phyloP scores from a whole-genome alignment of 176 grass and related monocot genomes.

The Carex littledalei region DNA sequence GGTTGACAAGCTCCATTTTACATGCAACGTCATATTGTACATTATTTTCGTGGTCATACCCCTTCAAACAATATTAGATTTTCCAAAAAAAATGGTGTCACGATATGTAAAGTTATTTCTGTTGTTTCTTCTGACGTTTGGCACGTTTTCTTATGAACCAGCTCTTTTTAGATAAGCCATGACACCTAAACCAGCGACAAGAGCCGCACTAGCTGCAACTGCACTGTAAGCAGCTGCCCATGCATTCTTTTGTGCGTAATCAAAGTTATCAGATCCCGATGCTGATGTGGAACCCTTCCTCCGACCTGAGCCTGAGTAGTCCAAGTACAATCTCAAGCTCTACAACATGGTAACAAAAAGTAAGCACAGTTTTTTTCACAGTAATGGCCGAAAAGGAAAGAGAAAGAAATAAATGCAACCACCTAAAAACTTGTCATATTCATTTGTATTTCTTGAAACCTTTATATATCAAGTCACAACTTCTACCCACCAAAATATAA shows the following conservation, averaged over 20 bases:
- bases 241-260: constrained; percentile 73
- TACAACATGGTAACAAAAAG: constrained; percentile 16
- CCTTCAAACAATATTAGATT: constrained; percentile 9
- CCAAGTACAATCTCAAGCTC: constrained; percentile 82
- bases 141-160: constrained; percentile 22
- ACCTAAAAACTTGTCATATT: background rate
- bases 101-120: background rate
- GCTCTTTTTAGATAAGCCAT: constrained; percentile 91
- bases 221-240: constrained; percentile 70
- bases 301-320: constrained; percentile 47
- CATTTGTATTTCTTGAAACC: background rate
- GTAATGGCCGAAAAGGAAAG: background rate
- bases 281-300: constrained; percentile 32
- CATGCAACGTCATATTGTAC: background rate
- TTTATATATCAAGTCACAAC: background rate
- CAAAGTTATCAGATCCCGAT: constrained; percentile 29
- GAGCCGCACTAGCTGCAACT: constrained; percentile 70
- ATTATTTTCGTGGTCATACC: constrained; percentile 7
- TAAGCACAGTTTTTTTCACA: constrained; percentile 2
- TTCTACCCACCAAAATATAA: background rate
- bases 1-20: constrained; percentile 7
- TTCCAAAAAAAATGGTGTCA: background rate
- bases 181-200: constrained; percentile 79
- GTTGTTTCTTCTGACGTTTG: background rate
- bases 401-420: background rate